phyloP scores from a whole-genome alignment of 2,329 filamentous ascomycete species.

The Pleurostoma richardsiae region DNA sequence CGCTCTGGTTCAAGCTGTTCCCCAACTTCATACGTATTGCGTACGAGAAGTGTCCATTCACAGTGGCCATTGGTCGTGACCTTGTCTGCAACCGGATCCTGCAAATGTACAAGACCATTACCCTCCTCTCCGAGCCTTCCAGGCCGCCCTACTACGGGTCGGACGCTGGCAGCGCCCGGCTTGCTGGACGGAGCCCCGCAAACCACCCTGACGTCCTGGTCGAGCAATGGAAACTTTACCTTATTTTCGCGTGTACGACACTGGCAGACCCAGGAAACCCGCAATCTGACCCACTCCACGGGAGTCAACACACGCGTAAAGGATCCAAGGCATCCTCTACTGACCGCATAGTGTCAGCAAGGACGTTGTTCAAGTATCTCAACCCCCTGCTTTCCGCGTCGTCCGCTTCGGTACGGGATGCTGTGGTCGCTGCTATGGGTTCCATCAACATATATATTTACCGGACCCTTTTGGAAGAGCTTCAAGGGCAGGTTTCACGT shows the following conservation, averaged over 20 bases:
- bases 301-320: constrained; percentile 74
- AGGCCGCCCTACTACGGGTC: constrained; percentile 60
- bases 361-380: constrained; percentile 84
- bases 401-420: constrained; percentile 77
- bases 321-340: constrained; percentile 64
- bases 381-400: constrained; percentile 80
- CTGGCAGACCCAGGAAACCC: constrained; percentile 74
- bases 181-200: constrained; percentile 51
- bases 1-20: constrained; percentile 96
- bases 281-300: constrained; percentile 49
- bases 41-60: constrained; percentile 86
- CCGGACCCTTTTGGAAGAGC: constrained; percentile 79
- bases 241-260: constrained; percentile 96
- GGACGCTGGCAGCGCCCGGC: constrained; percentile 49
- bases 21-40: constrained; percentile 89
- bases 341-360: constrained; percentile 80
- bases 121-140: constrained; percentile 69
- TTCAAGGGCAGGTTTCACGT: constrained; percentile 78
- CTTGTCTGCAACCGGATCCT: constrained; percentile 87
- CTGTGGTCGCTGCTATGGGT: constrained; percentile 85
- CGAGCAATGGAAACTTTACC: constrained; percentile 96
- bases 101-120: constrained; percentile 86
- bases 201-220: constrained; percentile 82
- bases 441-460: constrained; percentile 96
- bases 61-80: constrained; percentile 84